Percentiles rank a stretch among this genome's conserved stretches.
These are phyloP conservation scores for Alternaria atra DNA, from an alignment of 2,329 filamentous ascomycete genomes.

Conservation along the genomic window DNA sequence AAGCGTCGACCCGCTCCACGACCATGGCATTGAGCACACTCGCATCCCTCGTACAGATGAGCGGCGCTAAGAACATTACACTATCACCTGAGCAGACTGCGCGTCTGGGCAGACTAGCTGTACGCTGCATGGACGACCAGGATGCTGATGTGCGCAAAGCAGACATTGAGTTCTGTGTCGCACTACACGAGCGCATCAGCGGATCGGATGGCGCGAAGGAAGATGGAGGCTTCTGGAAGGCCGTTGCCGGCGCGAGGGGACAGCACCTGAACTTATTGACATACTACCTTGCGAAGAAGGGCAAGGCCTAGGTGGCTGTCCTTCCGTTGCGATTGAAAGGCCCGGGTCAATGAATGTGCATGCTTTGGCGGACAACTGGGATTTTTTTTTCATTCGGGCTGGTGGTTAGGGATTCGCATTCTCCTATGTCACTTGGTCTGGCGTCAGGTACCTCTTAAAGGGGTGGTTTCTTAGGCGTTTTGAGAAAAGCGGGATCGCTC, in stretches of 20 bases:
- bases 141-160: slow-evolving; percentile 66
- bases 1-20: slow-evolving; percentile 41
- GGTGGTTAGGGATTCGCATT: neutral
- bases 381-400: neutral
- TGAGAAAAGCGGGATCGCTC: slow-evolving; percentile 16
- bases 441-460: neutral
- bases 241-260: slow-evolving; percentile 70
- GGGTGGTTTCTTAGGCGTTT: neutral
- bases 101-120: slow-evolving; percentile 51
- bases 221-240: slow-evolving; percentile 69
- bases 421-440: slow-evolving; percentile 1
- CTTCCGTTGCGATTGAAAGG: slow-evolving; percentile 13
- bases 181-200: slow-evolving; percentile 64
- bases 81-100: slow-evolving; percentile 48
- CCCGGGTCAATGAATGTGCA: neutral
- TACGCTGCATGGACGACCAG: slow-evolving; percentile 49
- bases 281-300: slow-evolving; percentile 73
- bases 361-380: neutral
- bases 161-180: slow-evolving; percentile 80
- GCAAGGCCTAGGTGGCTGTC: slow-evolving; percentile 32
- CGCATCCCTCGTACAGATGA: slow-evolving; percentile 46
- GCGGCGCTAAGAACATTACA: slow-evolving; percentile 40
- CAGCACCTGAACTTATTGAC: slow-evolving; percentile 80
- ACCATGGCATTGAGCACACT: slow-evolving; percentile 55
- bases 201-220: slow-evolving; percentile 48